phyloP scores from a whole-genome alignment of 208 protist genomes.

The Leishmania major region DNA sequence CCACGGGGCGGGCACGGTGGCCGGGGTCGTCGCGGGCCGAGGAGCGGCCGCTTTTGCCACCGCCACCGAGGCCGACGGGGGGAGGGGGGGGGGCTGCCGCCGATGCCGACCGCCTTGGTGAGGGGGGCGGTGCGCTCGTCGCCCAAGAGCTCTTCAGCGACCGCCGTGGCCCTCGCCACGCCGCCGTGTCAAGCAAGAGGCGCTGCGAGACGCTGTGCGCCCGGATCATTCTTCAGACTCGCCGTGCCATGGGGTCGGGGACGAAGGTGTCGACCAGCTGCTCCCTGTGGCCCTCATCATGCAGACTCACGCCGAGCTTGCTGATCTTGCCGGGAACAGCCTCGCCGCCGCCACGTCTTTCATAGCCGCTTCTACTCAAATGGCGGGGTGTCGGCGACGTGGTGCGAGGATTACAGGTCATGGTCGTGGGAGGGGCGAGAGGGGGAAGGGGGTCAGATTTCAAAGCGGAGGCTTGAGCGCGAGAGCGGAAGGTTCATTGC shows the following conservation, averaged over 20 bases:
- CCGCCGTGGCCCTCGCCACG: slow-evolving; percentile 38
- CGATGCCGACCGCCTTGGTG: slow-evolving; percentile 57
- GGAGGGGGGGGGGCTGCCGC: slow-evolving; percentile 48
- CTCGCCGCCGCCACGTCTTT: slow-evolving; percentile 40
- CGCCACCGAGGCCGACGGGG: slow-evolving; percentile 56
- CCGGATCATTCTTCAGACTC: slow-evolving; percentile 41
- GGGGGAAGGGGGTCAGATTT: background rate
- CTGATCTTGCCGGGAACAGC: slow-evolving; percentile 36
- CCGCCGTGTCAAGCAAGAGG: slow-evolving; percentile 61
- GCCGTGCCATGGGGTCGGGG: too few relatives aligned
- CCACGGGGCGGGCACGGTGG: slow-evolving; percentile 1
- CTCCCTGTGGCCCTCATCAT: too few relatives aligned
- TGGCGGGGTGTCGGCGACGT: background rate
- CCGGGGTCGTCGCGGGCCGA: slow-evolving; percentile 39
- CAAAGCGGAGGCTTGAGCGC: background rate
- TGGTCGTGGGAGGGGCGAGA: background rate
- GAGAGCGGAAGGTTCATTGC: background rate
- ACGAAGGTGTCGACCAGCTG: too few relatives aligned
- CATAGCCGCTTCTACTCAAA: slow-evolving; percentile 53
- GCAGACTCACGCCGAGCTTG: too few relatives aligned
- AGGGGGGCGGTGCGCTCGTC: slow-evolving; percentile 29
- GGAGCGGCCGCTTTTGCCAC: slow-evolving; percentile 30
- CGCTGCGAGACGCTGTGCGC: slow-evolving; percentile 71
- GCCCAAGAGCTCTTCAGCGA: slow-evolving; percentile 36
- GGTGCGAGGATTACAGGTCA: background rate